Conservation (phyloP, 768 basidiomycete species). For the Hypholoma sublateritium region DNA sequence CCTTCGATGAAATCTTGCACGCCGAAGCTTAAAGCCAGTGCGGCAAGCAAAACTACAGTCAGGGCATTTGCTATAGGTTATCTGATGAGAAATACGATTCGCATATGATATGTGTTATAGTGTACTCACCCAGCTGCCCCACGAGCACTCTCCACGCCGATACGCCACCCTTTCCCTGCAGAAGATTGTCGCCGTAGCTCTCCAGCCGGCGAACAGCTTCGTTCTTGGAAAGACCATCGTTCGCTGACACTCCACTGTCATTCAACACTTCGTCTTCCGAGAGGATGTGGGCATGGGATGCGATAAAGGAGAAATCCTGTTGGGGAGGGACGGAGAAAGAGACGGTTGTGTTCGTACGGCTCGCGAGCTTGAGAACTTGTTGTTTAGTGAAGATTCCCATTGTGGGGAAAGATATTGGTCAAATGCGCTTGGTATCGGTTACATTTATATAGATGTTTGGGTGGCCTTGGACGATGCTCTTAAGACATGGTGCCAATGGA, state of each 20-base stretch:
- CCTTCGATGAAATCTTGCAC: conserved; percentile 55
- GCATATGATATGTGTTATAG: not conserved
- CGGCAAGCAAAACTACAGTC: conserved; percentile 33
- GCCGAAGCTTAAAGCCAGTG: conserved; percentile 53
- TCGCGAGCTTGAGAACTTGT: not conserved
- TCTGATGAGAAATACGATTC: not conserved
- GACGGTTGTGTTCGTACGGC: conserved; percentile 15
- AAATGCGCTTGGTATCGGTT: no score
- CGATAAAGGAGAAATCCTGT: conserved; percentile 28
- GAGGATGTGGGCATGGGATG: conserved; percentile 31
- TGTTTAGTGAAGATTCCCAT: not conserved
- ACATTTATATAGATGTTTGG: no score
- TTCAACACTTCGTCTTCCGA: conserved; percentile 26
- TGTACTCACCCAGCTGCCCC: conserved; percentile 31
- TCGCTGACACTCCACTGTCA: conserved; percentile 31
- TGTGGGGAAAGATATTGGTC: not conserved
- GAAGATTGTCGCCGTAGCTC: conserved; percentile 31
- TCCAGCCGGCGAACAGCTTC: conserved; percentile 33
- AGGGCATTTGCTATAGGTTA: conserved; percentile 39
- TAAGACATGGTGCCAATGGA: no score
- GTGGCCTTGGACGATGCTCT: no score
- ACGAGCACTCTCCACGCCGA: conserved; percentile 33
- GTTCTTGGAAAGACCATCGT: conserved; percentile 35
- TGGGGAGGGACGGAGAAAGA: conserved; percentile 32
- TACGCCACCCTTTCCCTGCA: conserved; percentile 32